Conservation (phyloP, 2,329 filamentous ascomycete species). For the Zymoseptoria brevis region DNA sequence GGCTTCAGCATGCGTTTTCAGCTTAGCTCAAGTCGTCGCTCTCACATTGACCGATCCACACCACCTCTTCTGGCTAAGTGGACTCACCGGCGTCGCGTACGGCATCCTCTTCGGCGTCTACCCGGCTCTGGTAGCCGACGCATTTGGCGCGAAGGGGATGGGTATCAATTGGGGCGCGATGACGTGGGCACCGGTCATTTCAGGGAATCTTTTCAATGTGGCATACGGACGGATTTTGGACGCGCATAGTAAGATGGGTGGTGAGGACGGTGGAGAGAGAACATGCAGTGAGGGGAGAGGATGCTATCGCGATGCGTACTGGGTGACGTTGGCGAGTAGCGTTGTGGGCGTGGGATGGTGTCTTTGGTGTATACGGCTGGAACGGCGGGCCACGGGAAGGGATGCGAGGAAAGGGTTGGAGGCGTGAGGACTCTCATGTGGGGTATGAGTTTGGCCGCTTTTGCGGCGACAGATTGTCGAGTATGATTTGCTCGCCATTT, state of each 20-base stretch:
- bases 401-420: constrained; percentile 7
- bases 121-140: constrained; percentile 76
- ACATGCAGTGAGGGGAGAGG: constrained; percentile 67
- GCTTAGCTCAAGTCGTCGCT: constrained; percentile 68
- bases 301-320: constrained; percentile 78
- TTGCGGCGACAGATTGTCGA: no score
- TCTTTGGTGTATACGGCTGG: constrained; percentile 55
- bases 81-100: constrained; percentile 79
- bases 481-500: no score
- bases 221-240: constrained; percentile 84
- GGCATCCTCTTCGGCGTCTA: constrained; percentile 92
- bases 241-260: constrained; percentile 60
- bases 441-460: no score
- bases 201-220: constrained; percentile 86
- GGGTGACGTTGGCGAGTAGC: constrained; percentile 66
- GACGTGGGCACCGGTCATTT: constrained; percentile 79
- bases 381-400: constrained; percentile 22
- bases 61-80: constrained; percentile 67
- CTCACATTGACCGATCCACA: constrained; percentile 69
- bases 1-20: constrained; percentile 68
- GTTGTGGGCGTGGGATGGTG: constrained; percentile 60
- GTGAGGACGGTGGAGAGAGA: constrained; percentile 44
- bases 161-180: constrained; percentile 96
- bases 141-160: constrained; percentile 81
- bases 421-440: neutral